Evolutionary conservation across 495 filamentous ascomycete genomes (phyloP).

Genomic region (Penicillium diatomitis): DNA sequence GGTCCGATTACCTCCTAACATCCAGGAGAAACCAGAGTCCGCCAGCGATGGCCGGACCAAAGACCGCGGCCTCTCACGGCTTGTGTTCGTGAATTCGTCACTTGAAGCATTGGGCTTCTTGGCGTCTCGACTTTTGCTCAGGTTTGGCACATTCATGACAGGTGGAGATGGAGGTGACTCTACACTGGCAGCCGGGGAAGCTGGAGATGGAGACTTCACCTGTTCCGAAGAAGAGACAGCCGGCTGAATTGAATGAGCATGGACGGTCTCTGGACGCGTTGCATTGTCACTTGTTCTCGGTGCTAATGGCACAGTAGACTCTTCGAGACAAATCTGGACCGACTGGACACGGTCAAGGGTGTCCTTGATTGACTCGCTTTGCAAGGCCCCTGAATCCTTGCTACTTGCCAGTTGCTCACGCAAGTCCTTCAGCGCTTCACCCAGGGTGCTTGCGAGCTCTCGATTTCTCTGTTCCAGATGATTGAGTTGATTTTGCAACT

Average conservation of each 20-base stretch:
- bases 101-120: conserved; percentile 1
- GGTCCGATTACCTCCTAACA: conserved; percentile 58
- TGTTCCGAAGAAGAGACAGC: conserved; percentile 2
- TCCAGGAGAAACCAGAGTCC: conserved; percentile 90
- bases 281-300: conserved; percentile 10
- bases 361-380: conserved; percentile 22
- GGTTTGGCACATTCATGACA: conserved; percentile 2
- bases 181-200: background rate
- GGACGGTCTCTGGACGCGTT: conserved; percentile 1
- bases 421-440: conserved; percentile 61
- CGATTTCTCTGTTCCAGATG: conserved; percentile 60
- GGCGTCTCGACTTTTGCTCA: conserved; percentile 8
- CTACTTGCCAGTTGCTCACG: conserved; percentile 33
- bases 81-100: conserved; percentile 5
- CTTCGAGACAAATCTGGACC: conserved; percentile 68
- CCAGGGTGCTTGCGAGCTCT: conserved; percentile 62
- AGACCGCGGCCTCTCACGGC: conserved; percentile 5
- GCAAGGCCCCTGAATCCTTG: conserved; percentile 41
- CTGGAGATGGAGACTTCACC: background rate
- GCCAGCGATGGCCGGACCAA: conserved; percentile 43
- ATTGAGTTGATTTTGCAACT: conserved; percentile 28
- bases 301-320: conserved; percentile 44
- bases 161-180: background rate
- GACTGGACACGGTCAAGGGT: conserved; percentile 67
- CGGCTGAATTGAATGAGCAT: conserved; percentile 5